Evolutionary conservation across 345 rosid genomes (phyloP).

Genomic region (Salix dunnii): DNA sequence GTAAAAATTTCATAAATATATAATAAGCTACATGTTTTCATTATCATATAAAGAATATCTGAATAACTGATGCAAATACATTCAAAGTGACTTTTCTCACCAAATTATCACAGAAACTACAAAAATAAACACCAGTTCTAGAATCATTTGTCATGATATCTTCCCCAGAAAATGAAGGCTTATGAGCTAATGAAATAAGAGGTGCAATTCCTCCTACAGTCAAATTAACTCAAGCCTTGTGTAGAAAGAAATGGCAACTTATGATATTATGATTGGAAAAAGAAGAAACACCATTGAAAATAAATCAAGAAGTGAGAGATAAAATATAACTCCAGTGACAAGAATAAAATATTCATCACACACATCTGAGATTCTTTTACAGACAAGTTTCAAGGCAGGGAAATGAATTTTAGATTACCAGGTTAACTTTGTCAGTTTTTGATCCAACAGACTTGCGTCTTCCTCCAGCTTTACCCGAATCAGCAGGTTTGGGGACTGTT

Average conservation of each 20-base stretch:
- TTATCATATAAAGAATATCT: background rate
- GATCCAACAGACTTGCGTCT: constrained; percentile 72
- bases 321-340: background rate
- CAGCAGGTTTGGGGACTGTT: constrained; percentile 65
- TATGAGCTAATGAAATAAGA: background rate
- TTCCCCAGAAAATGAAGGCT: background rate
- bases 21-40: background rate
- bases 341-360: background rate
- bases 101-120: background rate
- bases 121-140: background rate
- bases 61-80: background rate
- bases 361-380: background rate
- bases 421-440: constrained; percentile 75
- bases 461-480: constrained; percentile 52
- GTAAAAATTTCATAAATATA: background rate
- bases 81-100: background rate
- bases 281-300: background rate
- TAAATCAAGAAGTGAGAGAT: background rate
- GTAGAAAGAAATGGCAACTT: background rate
- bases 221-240: background rate
- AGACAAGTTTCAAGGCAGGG: background rate
- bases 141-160: background rate
- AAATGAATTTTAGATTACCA: constrained; percentile 46
- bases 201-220: background rate
- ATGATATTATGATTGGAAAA: background rate